A percentile compares a stretch with the other conserved stretches of the same genome.
Evolutionary conservation across 1,284 basidiomycete species (phyloP).

Genomic region (Ganoderma lucidum): DNA sequence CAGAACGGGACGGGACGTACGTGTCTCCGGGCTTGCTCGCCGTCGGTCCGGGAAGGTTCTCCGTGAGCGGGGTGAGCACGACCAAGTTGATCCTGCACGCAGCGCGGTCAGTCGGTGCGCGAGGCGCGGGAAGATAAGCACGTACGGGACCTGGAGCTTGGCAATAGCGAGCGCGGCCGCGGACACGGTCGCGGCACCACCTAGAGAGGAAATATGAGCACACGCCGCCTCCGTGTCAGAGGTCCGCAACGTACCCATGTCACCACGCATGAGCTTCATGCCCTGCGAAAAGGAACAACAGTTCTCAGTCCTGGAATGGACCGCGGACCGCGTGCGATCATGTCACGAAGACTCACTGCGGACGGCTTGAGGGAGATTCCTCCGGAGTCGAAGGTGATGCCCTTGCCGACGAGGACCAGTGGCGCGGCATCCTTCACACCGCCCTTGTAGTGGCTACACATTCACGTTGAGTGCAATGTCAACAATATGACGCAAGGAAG

Average conservation of each 20-base stretch:
- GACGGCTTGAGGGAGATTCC: constrained; percentile 88
- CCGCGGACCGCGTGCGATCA: background rate
- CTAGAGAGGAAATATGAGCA: constrained; percentile 40
- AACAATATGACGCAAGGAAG: background rate
- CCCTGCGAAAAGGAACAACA: constrained; percentile 47
- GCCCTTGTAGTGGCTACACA: constrained; percentile 80
- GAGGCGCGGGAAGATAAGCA: constrained; percentile 16
- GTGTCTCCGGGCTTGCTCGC: constrained; percentile 91
- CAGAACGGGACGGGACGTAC: constrained; percentile 46
- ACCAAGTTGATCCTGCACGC: constrained; percentile 75
- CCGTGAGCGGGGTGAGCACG: constrained; percentile 78
- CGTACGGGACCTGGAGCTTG: constrained; percentile 79
- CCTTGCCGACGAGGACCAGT: constrained; percentile 87
- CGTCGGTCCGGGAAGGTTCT: constrained; percentile 88
- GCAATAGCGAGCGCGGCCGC: constrained; percentile 82
- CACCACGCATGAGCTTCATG: constrained; percentile 85
- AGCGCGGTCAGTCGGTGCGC: background rate
- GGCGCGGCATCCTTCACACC: constrained; percentile 65
- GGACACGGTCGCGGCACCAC: constrained; percentile 84
- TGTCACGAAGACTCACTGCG: constrained; percentile 57
- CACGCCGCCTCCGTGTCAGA: background rate
- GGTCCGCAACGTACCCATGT: constrained; percentile 69
- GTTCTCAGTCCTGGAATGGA: background rate
- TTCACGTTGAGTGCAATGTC: background rate
- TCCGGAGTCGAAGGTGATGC: constrained; percentile 90